Evolutionary conservation across 495 filamentous ascomycete genomes (phyloP).

Genomic region (Penicillium flavigenum): DNA sequence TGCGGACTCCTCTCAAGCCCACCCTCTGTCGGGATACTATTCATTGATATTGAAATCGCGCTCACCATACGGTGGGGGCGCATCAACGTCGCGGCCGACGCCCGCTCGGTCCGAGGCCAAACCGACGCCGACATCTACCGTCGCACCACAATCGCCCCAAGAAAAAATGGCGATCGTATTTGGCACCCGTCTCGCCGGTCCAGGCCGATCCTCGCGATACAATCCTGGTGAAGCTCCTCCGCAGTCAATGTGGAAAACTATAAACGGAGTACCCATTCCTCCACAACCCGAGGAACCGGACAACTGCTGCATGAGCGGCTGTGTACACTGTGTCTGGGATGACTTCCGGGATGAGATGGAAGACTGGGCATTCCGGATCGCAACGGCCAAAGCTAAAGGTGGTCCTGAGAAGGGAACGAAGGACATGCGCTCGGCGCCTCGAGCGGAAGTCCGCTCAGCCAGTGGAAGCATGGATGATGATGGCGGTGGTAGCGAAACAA

Average conservation of each 20-base stretch:
- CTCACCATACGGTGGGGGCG: slow-evolving; percentile 29
- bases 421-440: slow-evolving; percentile 36
- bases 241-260: slow-evolving; percentile 48
- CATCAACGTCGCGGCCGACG: slow-evolving; percentile 25
- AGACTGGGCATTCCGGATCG: slow-evolving; percentile 67
- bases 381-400: slow-evolving; percentile 51
- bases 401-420: slow-evolving; percentile 26
- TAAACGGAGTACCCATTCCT: slow-evolving; percentile 80
- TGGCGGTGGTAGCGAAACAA: slow-evolving; percentile 68
- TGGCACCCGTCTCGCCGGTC: slow-evolving; percentile 69
- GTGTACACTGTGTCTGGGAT: slow-evolving; percentile 98
- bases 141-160: slow-evolving; percentile 39
- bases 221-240: slow-evolving; percentile 48
- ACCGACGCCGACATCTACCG: slow-evolving; percentile 28
- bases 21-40: slow-evolving; percentile 48
- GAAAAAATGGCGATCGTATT: slow-evolving; percentile 71
- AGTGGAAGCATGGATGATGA: slow-evolving; percentile 75
- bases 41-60: slow-evolving; percentile 34
- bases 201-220: slow-evolving; percentile 61
- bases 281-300: slow-evolving; percentile 87
- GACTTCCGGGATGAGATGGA: slow-evolving; percentile 86
- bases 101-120: slow-evolving; percentile 22
- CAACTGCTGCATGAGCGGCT: slow-evolving; percentile 99
- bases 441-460: slow-evolving; percentile 41
- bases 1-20: slow-evolving; percentile 28